These are phyloP conservation scores for Pneumocystis carinii DNA, from an alignment of 1,139 yeast genomes.

Conservation along the genomic window DNA sequence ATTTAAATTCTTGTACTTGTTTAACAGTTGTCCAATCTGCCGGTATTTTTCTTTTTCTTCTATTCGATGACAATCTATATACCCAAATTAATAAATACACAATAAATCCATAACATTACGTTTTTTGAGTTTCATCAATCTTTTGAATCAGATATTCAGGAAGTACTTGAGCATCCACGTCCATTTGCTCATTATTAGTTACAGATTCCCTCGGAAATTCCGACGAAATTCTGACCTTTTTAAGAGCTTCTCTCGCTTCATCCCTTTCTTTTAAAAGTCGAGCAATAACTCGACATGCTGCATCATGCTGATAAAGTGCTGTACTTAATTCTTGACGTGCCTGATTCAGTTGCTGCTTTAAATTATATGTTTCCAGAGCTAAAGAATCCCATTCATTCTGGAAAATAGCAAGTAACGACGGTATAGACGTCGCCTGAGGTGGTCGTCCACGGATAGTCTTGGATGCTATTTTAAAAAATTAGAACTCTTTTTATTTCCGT, in stretches of 20 bases:
- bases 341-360: conserved; percentile 54
- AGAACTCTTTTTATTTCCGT: conserved; percentile 9
- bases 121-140: neutral
- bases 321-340: conserved; percentile 52
- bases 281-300: conserved; percentile 78
- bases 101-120: neutral
- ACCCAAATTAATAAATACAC: neutral
- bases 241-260: conserved; percentile 47
- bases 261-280: conserved; percentile 59
- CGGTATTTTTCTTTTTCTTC: conserved; percentile 11
- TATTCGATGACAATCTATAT: conserved; percentile 5
- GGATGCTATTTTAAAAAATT: conserved; percentile 19
- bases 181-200: neutral
- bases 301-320: conserved; percentile 73
- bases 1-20: neutral
- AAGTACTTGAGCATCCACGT: neutral
- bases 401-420: conserved; percentile 54
- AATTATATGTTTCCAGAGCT: conserved; percentile 62
- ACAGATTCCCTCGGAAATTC: neutral
- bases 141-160: neutral
- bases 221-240: conserved; percentile 25
- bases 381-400: conserved; percentile 87
- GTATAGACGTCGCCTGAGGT: conserved; percentile 52
- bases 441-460: conserved; percentile 32
- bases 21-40: conserved; percentile 11